Evolutionary conservation across 2,329 filamentous ascomycete genomes (phyloP), one percentile per base, ranked within the genome.

Genomic region (Cyanodermella asteris): DNA sequence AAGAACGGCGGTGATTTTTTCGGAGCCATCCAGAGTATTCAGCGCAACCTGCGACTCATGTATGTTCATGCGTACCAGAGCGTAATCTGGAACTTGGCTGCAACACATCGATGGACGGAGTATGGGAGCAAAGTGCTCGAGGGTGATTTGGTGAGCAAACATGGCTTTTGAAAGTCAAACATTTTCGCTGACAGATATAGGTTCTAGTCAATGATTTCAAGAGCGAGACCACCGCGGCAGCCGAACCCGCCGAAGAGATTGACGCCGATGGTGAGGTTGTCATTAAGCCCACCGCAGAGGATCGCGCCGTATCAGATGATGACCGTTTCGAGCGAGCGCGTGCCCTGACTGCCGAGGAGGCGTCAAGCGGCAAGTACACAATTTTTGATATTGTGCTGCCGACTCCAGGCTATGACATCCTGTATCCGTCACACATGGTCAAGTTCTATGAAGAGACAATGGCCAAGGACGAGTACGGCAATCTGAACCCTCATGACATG

Each of bases 61-160:
- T 97, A 94, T 44, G 72, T 91, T 10, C 87, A 97, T 46, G 84
- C 87, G 5, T 94, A 93, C 49, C 87, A 97, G 47, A 91, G 77
- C 5, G 64, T 81, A 18, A 71, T 97, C 6, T 97, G 84, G 84
- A 97, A 97, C 51, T 65, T 69, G 36, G 76, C 69, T 8, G 77
- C 69, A 2, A 80, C 76, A 35, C 68, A 73, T 37, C 73, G 87
- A 23, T 91, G 80, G 73, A 64, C 69, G 20, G 53, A 65, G 3
- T 73, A 74, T 42, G 81, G 82, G 25, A 49, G 59, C 30, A 61
- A 59, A 27, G 77, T 93, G 10, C 61, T 91, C 9, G 65, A 73
- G 37, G 87, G 87, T 16, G 87, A 97, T 45, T 62, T 97, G 7
- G 68, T 93, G n/a, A n/a, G n/a, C n/a, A n/a, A n/a, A n/a, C n/a